phyloP scores from a whole-genome alignment of 345 rosid genomes.

The Ceriops zippeliana region DNA sequence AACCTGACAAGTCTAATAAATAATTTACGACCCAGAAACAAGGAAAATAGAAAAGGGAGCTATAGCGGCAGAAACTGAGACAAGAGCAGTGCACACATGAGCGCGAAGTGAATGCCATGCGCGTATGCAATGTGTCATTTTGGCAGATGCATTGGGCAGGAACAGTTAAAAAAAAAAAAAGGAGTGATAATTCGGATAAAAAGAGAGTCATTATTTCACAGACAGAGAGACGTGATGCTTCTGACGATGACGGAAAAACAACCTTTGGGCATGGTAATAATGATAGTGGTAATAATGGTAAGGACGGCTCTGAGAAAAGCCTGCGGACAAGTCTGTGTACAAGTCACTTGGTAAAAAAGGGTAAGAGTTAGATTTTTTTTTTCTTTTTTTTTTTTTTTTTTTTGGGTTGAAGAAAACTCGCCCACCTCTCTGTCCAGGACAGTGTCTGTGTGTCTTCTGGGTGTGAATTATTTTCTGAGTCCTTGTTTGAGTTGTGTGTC shows the following conservation, averaged over 20 bases:
- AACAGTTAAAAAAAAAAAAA: not conserved
- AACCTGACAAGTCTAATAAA: constrained; percentile 47
- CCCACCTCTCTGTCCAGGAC: not conserved
- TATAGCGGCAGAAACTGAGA: constrained; percentile 25
- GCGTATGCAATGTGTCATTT: not conserved
- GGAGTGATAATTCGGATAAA: constrained; percentile 19
- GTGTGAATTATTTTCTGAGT: constrained; percentile 23
- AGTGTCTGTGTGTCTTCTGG: not conserved
- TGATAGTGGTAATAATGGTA: constrained; percentile 35
- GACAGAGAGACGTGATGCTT: constrained; percentile 15
- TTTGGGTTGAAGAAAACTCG: not conserved
- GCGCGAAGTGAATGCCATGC: constrained; percentile 18
- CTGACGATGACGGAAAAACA: constrained; percentile 18
- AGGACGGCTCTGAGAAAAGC: constrained; percentile 49
- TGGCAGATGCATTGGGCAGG: constrained; percentile 7
- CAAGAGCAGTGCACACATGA: constrained; percentile 11
- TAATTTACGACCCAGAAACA: constrained; percentile 32
- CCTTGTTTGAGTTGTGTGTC: not conserved
- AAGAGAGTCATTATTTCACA: constrained; percentile 24
- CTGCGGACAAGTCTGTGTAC: constrained; percentile 24
- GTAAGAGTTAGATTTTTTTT: not conserved
- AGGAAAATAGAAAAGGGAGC: not conserved
- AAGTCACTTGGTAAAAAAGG: constrained; percentile 11
- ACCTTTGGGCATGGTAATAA: constrained; percentile 41
- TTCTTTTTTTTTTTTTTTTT: not conserved